Base-by-base conservation (phyloP, 108 stramenopile genomes). In the Mayamaea pseudoterrestris region DNA sequence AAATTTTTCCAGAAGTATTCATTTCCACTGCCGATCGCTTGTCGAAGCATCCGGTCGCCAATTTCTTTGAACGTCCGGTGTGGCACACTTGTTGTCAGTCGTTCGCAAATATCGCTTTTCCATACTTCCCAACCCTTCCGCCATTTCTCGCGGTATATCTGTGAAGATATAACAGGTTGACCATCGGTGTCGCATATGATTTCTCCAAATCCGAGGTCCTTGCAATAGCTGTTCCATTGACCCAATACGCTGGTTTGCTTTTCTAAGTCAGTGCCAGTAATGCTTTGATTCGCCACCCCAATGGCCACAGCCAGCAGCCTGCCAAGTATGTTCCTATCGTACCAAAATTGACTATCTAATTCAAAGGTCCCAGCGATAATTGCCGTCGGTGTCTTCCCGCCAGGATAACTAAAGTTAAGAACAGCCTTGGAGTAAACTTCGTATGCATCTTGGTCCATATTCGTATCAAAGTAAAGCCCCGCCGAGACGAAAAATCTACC, bases 281-380 rank as follows among this genome's bases (percentile, higher is more conserved):
- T 8, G 23, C 16, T 27, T 37, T 21, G 18, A 12, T 45, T n/a
- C 21, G 47, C 49, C 5, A 53, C 57, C 6, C 69, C 69, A 42
- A 70, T 55, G 2, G 52, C 41, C 31, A 70, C 63, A 8, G 69
- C 63, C 6, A 70, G 14, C 9, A 70, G 49, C 5, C 69, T 39
- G 1, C 58, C 58, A 7, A 64, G 18, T 3, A 70, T 57, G 37
- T 64, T 70, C n/a, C 69, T 47, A 37, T 56, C 50, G 23, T 35
- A 34, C 69, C 69, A 70, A 28, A 42, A 63, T 22, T 53, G 46
- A 7, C 37, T 41, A 13, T 40, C 41, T 30, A 69, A 42, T 32
- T 69, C 68, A 50, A 69, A 69, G 3, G 68, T 59, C 14, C 68
- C 68, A 11, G 48, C 68, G 35, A 69, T 52, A 27, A 69, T 63